These are phyloP conservation scores for Moesziomyces parantarcticus DNA, from an alignment of 1,284 basidiomycete species.

Conservation along the genomic window DNA sequence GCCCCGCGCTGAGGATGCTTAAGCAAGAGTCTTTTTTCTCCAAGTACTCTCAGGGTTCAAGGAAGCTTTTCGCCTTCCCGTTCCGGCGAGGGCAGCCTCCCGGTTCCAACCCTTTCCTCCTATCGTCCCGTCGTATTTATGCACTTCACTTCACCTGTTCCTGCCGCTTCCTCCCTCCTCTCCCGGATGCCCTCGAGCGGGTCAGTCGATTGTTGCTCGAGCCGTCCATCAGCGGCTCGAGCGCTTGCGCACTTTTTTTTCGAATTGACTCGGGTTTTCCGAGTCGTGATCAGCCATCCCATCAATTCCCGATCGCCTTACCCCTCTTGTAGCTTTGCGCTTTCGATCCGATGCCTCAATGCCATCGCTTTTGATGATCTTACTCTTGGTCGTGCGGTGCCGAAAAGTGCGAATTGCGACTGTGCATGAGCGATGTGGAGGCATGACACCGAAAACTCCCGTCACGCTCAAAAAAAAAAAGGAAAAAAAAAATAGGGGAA, in stretches of 20 bases:
- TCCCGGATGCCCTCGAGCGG: neutral
- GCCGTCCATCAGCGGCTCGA: too few species aligned
- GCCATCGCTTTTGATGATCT: neutral
- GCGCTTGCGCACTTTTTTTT: too few species aligned
- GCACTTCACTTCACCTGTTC: neutral
- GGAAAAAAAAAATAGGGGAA: too few species aligned
- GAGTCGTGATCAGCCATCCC: too few species aligned
- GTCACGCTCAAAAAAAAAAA: too few species aligned
- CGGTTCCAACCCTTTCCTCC: neutral
- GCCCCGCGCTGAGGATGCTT: conserved; percentile 53
- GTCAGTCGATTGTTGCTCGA: neutral
- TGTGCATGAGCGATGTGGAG: too few species aligned
- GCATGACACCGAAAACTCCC: too few species aligned
- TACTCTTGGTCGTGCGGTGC: too few species aligned
- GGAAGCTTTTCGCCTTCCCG: neutral
- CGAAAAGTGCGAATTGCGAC: too few species aligned
- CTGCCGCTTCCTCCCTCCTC: too few species aligned
- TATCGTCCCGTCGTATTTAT: neutral
- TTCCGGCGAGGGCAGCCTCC: neutral
- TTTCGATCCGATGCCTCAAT: neutral
- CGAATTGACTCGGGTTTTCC: too few species aligned
- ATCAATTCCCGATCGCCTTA: neutral
- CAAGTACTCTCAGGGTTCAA: too few species aligned
- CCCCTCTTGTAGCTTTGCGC: neutral
- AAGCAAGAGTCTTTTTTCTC: conserved; percentile 11